A percentile compares a stretch with the other conserved stretches of the same genome.
Conservation (phyloP, 2,329 filamentous ascomycete species). For the Neofusicoccum laricinum region DNA sequence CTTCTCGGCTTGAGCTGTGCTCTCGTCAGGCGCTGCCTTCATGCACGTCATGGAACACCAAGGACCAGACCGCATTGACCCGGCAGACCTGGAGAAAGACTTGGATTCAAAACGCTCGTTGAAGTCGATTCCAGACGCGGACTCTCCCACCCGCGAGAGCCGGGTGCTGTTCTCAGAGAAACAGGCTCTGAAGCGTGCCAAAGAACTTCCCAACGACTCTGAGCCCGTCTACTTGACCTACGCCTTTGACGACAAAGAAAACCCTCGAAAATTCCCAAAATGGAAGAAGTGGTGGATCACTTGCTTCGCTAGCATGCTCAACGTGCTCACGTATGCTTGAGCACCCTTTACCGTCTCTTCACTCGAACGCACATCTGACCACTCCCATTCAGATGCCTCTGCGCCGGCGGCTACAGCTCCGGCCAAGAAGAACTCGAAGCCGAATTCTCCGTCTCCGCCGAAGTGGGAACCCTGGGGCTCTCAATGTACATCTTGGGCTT, state of each 20-base stretch:
- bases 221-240: slow-evolving; percentile 24
- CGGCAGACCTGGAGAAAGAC: slow-evolving; percentile 7
- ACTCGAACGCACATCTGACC: background rate
- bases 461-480: slow-evolving; percentile 21
- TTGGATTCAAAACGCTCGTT: slow-evolving; percentile 5
- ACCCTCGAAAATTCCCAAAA: slow-evolving; percentile 41
- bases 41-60: background rate
- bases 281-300: slow-evolving; percentile 43
- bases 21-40: background rate
- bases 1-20: background rate
- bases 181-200: slow-evolving; percentile 20
- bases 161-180: slow-evolving; percentile 18
- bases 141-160: background rate
- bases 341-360: background rate
- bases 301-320: slow-evolving; percentile 37
- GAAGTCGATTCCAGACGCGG: background rate
- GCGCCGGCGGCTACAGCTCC: slow-evolving; percentile 14
- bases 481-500: slow-evolving; percentile 30
- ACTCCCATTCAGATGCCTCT: background rate
- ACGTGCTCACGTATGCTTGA: slow-evolving; percentile 19
- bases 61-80: background rate
- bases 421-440: slow-evolving; percentile 1
- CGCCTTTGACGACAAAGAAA: slow-evolving; percentile 27
- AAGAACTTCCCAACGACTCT: slow-evolving; percentile 19
- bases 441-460: slow-evolving; percentile 2